A percentile compares a stretch with the other conserved stretches of the same genome.
Evolutionary conservation across 371 early-diverging fungal genomes (phyloP).

Genomic region (Coemansia sp.): DNA sequence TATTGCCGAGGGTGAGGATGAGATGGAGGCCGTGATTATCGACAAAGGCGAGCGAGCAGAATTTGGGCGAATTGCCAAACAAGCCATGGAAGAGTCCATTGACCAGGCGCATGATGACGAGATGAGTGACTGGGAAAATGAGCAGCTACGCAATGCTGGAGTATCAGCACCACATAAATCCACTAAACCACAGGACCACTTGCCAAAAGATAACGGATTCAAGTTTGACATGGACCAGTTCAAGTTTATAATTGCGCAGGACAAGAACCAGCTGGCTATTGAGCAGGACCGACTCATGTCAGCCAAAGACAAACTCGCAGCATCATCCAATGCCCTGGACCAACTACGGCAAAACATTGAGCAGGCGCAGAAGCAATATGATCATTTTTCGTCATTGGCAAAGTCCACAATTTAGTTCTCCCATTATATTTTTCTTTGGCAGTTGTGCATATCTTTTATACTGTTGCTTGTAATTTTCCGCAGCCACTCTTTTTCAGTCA

Average conservation of each 20-base stretch:
- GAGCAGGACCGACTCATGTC: constrained; percentile 24
- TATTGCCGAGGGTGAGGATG: constrained; percentile 36
- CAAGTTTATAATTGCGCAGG: constrained; percentile 34
- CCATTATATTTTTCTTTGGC: not conserved
- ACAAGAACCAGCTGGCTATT: constrained; percentile 21
- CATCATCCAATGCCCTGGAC: constrained; percentile 10
- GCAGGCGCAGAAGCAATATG: constrained; percentile 31
- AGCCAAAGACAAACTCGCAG: constrained; percentile 11
- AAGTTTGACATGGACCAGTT: constrained; percentile 23
- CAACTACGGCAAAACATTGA: constrained; percentile 8
- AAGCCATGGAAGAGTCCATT: constrained; percentile 30
- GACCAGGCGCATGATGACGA: constrained; percentile 34
- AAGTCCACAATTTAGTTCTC: constrained; percentile 6
- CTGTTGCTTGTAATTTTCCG: not conserved
- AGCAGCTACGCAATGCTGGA: constrained; percentile 45
- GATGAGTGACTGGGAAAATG: constrained; percentile 45
- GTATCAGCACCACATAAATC: not conserved
- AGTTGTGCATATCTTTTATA: not conserved
- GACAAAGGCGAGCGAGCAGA: constrained; percentile 34
- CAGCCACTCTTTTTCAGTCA: not conserved
- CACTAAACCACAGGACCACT: not conserved
- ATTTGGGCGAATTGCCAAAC: constrained; percentile 14
- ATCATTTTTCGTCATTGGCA: constrained; percentile 31
- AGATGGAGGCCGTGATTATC: constrained; percentile 29
- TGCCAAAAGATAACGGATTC: constrained; percentile 27